Percentiles rank a stretch among this genome's conserved stretches.
Evolutionary conservation across 345 rosid species (phyloP).

Genomic region (Hibiscus tridactylites): DNA sequence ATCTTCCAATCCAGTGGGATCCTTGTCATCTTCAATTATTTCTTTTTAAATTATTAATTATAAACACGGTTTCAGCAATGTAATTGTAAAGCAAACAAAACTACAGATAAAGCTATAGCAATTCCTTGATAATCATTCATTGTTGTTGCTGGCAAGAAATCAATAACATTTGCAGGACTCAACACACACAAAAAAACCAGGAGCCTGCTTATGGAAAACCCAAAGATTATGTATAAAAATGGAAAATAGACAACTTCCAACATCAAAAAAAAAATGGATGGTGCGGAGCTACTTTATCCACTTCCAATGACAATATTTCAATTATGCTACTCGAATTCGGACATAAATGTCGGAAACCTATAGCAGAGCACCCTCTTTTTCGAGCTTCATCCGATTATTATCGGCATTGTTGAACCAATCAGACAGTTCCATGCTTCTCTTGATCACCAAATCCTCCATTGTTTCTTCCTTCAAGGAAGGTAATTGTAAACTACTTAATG

Average conservation of each 20-base stretch:
- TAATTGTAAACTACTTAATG: not conserved
- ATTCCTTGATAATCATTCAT: too few relatives aligned
- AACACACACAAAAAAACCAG: not conserved
- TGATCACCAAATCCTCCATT: not conserved
- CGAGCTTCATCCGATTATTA: not conserved
- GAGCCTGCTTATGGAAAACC: constrained; percentile 18
- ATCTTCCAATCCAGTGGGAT: too few relatives aligned
- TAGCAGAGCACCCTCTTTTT: constrained; percentile 11
- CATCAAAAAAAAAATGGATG: not conserved
- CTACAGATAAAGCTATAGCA: too few relatives aligned
- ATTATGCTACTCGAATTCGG: too few relatives aligned
- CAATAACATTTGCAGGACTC: constrained; percentile 10
- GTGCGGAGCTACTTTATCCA: not conserved
- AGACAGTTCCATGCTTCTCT: constrained; percentile 9
- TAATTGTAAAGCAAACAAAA: too few relatives aligned
- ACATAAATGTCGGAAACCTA: not conserved
- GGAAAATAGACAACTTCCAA: not conserved
- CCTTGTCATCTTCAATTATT: too few relatives aligned
- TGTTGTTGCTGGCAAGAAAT: too few relatives aligned
- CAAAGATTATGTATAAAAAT: not conserved
- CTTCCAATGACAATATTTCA: not conserved
- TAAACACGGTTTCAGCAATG: too few relatives aligned
- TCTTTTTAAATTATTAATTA: too few relatives aligned
- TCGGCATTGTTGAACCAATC: constrained; percentile 7
- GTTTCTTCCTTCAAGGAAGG: not conserved